Evolutionary conservation across 805 yeast genomes (phyloP).

Genomic region (Metschnikowia henanensis): DNA sequence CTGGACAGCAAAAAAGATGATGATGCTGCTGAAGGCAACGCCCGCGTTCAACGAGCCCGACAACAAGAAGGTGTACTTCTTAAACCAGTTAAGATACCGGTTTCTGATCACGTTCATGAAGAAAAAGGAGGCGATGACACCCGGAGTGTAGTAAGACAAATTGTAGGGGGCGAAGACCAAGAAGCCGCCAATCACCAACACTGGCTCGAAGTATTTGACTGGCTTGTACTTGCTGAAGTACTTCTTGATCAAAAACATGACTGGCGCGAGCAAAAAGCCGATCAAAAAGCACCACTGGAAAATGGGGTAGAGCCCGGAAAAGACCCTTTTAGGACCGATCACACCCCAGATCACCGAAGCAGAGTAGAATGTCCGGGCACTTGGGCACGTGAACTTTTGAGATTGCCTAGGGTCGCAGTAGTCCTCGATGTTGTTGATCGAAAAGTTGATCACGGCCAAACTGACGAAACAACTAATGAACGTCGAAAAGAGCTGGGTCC

Average conservation of each 20-base stretch:
- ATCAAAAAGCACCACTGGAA: conserved; percentile 31
- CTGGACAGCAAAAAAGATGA: conserved; percentile 35
- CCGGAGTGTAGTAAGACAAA: conserved; percentile 51
- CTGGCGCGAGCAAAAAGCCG: conserved; percentile 39
- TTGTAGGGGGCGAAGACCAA: conserved; percentile 73
- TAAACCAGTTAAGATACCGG: conserved; percentile 44
- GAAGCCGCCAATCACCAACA: conserved; percentile 49
- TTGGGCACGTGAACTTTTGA: conserved; percentile 39
- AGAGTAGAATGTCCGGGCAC: conserved; percentile 40
- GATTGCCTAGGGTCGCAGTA: conserved; percentile 32
- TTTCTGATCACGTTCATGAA: conserved; percentile 41
- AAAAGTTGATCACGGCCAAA: conserved; percentile 42
- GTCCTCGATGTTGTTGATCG: conserved; percentile 34
- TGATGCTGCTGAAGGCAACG: conserved; percentile 39
- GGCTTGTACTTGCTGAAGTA: conserved; percentile 35
- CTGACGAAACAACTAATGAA: conserved; percentile 41
- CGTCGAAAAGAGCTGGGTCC: conserved; percentile 44
- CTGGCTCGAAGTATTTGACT: conserved; percentile 40
- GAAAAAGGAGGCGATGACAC: conserved; percentile 27
- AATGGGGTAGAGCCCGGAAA: conserved; percentile 16
- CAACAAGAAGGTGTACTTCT: conserved; percentile 44
- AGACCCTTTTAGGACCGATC: conserved; percentile 30
- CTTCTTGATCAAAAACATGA: conserved; percentile 37
- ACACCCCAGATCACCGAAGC: conserved; percentile 46
- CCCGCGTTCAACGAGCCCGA: conserved; percentile 47